phyloP scores from a whole-genome alignment of 192 early-diverging fungal species.

The Lobosporangium transversale region DNA sequence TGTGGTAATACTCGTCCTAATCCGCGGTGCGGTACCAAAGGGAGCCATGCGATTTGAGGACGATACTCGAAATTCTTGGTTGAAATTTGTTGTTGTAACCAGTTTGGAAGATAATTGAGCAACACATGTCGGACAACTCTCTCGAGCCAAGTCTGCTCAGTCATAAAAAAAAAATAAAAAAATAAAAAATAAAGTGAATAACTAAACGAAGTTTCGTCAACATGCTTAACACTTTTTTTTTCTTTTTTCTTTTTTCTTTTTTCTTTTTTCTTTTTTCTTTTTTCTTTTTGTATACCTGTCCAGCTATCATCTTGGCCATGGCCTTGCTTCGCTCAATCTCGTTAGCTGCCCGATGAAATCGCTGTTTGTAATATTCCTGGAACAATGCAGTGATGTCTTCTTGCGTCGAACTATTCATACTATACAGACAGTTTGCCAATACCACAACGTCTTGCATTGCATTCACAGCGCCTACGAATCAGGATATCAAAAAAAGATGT shows the following conservation, averaged over 20 bases:
- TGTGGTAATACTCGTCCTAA: not conserved
- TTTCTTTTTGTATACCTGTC: constrained; percentile 28
- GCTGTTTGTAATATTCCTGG: constrained; percentile 17
- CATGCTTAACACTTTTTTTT: not conserved
- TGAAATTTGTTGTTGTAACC: not conserved
- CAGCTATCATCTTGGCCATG: constrained; percentile 8
- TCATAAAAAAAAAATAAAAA: not conserved
- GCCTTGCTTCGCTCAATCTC: not conserved
- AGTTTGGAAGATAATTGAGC: not conserved
- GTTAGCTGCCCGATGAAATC: not conserved
- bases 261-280: not conserved
- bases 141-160: not conserved
- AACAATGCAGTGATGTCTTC: constrained; percentile 9
- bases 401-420: not conserved
- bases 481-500: constrained; percentile 1
- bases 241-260: not conserved
- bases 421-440: constrained; percentile 26
- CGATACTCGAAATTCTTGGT: not conserved
- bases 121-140: not conserved
- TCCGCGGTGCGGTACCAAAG: not conserved
- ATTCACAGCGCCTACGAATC: constrained; percentile 23
- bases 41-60: constrained; percentile 1
- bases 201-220: not conserved
- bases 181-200: not conserved
- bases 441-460: constrained; percentile 30